These are phyloP conservation scores for Colletotrichum sp. DNA, from an alignment of 2,329 filamentous ascomycete genomes.

Conservation along the genomic window DNA sequence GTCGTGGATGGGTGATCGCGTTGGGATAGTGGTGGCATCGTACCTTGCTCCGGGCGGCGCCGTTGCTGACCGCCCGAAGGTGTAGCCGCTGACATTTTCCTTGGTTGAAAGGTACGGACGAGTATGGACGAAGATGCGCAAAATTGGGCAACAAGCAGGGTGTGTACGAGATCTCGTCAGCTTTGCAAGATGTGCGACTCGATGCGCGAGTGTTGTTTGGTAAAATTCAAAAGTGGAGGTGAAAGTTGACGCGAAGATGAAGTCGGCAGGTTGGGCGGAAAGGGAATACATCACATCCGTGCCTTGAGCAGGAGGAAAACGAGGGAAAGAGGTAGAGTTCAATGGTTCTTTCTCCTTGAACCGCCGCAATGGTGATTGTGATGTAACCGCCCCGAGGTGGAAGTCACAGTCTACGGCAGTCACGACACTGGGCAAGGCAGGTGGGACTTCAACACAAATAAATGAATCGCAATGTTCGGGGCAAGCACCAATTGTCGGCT, in stretches of 20 bases:
- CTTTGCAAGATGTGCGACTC: background rate
- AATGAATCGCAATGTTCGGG: background rate
- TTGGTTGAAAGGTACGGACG: background rate
- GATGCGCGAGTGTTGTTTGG: background rate
- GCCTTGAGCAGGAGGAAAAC: background rate
- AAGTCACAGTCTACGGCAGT: background rate
- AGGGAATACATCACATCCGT: background rate
- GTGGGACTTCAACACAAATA: background rate
- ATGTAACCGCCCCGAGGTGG: background rate
- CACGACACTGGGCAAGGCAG: background rate
- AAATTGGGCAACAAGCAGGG: background rate
- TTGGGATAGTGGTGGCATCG: background rate
- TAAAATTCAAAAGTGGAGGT: background rate
- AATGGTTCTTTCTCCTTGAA: background rate
- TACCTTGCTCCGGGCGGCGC: background rate
- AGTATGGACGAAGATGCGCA: background rate
- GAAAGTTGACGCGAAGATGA: background rate
- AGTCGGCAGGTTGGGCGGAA: background rate
- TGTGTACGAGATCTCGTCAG: background rate
- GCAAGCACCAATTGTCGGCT: background rate
- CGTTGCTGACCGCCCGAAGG: background rate
- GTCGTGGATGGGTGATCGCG: background rate
- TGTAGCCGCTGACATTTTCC: background rate
- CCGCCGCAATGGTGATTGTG: background rate
- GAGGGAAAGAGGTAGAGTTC: background rate